These are phyloP conservation scores for Ganoderma lingzhi DNA, from an alignment of 1,284 basidiomycete species.

Conservation along the genomic window DNA sequence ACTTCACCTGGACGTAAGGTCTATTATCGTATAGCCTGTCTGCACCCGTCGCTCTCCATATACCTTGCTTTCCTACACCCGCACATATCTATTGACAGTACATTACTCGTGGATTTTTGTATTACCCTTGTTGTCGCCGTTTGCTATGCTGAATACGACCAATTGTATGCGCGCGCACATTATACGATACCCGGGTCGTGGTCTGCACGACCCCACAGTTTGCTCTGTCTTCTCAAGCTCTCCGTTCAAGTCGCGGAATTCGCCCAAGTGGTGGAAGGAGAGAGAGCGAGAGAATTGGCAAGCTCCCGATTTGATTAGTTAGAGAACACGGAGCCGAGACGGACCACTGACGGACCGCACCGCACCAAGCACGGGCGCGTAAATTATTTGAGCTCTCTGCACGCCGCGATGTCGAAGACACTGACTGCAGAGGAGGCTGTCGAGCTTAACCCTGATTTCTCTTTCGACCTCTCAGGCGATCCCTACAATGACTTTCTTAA, in stretches of 20 bases:
- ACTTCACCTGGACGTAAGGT: conserved; percentile 40
- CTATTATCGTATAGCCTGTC: conserved; percentile 11
- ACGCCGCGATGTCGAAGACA: conserved; percentile 30
- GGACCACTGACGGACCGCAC: neutral
- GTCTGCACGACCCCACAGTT: conserved; percentile 13
- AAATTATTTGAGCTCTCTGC: conserved; percentile 27
- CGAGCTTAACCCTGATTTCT: conserved; percentile 82
- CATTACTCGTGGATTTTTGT: conserved; percentile 36
- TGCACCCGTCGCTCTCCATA: conserved; percentile 28
- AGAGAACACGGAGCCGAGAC: conserved; percentile 6
- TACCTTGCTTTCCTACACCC: conserved; percentile 36
- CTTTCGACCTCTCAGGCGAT: conserved; percentile 82
- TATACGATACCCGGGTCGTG: conserved; percentile 16
- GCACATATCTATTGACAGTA: conserved; percentile 37
- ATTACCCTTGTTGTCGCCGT: conserved; percentile 36
- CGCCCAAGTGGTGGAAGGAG: neutral
- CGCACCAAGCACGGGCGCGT: conserved; percentile 20
- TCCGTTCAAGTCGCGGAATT: neutral
- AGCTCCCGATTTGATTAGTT: neutral
- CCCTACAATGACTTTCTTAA: conserved; percentile 65
- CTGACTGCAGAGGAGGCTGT: conserved; percentile 55
- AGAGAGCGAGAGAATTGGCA: too few species aligned
- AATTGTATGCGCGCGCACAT: conserved; percentile 30
- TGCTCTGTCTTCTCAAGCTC: conserved; percentile 2
- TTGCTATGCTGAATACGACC: conserved; percentile 38